These are phyloP conservation scores for Ophiocordyceps camponoti-leonardi DNA, from an alignment of 2,329 filamentous ascomycete genomes.

Conservation along the genomic window DNA sequence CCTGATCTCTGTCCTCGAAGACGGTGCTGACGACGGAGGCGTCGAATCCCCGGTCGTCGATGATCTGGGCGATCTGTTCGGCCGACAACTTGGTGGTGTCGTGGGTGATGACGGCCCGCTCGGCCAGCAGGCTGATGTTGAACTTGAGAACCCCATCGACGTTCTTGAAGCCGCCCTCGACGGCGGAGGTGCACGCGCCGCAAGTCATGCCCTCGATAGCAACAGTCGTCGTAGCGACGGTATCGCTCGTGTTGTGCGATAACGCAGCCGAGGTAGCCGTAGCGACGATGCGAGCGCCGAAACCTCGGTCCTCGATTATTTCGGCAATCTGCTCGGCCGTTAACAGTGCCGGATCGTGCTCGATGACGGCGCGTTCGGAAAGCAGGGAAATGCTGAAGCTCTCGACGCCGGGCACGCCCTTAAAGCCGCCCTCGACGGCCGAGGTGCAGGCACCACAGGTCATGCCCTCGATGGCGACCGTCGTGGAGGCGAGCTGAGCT, in stretches of 20 bases:
- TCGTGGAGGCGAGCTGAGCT: conserved; percentile 44
- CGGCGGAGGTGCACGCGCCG: conserved; percentile 83
- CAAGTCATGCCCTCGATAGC: conserved; percentile 96
- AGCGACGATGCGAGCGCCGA: conserved; percentile 64
- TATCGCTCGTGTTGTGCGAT: conserved; percentile 8
- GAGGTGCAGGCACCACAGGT: conserved; percentile 83
- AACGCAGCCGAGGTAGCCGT: conserved; percentile 31
- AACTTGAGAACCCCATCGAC: conserved; percentile 70
- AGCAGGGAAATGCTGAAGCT: conserved; percentile 69
- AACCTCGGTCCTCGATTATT: conserved; percentile 56
- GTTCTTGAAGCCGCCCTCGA: conserved; percentile 65
- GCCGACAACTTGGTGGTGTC: conserved; percentile 53
- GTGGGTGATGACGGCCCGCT: conserved; percentile 78
- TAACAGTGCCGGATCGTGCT: conserved; percentile 49
- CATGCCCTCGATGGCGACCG: conserved; percentile 70
- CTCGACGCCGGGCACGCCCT: conserved; percentile 54
- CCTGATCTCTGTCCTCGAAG: conserved; percentile 35
- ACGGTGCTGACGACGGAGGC: conserved; percentile 66
- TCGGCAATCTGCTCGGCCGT: conserved; percentile 36
- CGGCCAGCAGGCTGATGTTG: conserved; percentile 87
- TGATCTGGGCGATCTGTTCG: conserved; percentile 61
- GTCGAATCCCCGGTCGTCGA: conserved; percentile 83
- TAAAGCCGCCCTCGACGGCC: conserved; percentile 66
- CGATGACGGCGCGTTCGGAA: conserved; percentile 70
- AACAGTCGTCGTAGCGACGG: conserved; percentile 58